A percentile compares a stretch with the other conserved stretches of the same genome.
These are phyloP conservation scores for Eucalyptus marginata DNA, from an alignment of 345 rosid species.

Conservation along the genomic window DNA sequence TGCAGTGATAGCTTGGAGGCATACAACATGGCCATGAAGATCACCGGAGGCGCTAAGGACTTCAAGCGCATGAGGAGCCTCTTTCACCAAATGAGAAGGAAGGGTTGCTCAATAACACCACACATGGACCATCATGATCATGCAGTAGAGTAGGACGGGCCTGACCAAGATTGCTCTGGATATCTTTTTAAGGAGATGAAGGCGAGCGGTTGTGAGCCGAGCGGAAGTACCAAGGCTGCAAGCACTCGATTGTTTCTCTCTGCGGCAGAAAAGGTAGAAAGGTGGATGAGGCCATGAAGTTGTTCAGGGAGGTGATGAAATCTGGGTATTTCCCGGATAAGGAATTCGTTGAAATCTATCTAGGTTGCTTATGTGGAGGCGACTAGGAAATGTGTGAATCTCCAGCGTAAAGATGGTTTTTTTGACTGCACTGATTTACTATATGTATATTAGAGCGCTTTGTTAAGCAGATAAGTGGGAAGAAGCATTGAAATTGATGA, in stretches of 20 bases:
- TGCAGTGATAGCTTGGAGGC: conserved; percentile 54
- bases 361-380: conserved; percentile 49
- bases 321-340: conserved; percentile 40
- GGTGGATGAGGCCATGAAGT: conserved; percentile 39
- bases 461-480: conserved; percentile 53
- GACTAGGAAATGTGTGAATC: conserved; percentile 28
- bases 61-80: conserved; percentile 65
- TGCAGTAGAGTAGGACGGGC: conserved; percentile 72
- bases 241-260: conserved; percentile 47
- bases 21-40: conserved; percentile 69
- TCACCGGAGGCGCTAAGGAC: conserved; percentile 65
- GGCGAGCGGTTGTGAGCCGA: conserved; percentile 22
- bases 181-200: conserved; percentile 63
- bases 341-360: conserved; percentile 4
- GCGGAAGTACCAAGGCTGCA: conserved; percentile 44
- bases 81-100: conserved; percentile 72
- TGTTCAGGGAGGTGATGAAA: conserved; percentile 51
- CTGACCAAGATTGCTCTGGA: conserved; percentile 52
- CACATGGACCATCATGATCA: conserved; percentile 77
- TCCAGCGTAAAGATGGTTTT: conserved; percentile 39
- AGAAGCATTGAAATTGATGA: conserved; percentile 36
- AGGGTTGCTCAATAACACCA: conserved; percentile 30
- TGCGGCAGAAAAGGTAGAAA: conserved; percentile 64
- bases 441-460: conserved; percentile 51
- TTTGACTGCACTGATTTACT: conserved; percentile 24